phyloP scores from a whole-genome alignment of 352 stramenopile genomes.

The Globisporangium canariense region DNA sequence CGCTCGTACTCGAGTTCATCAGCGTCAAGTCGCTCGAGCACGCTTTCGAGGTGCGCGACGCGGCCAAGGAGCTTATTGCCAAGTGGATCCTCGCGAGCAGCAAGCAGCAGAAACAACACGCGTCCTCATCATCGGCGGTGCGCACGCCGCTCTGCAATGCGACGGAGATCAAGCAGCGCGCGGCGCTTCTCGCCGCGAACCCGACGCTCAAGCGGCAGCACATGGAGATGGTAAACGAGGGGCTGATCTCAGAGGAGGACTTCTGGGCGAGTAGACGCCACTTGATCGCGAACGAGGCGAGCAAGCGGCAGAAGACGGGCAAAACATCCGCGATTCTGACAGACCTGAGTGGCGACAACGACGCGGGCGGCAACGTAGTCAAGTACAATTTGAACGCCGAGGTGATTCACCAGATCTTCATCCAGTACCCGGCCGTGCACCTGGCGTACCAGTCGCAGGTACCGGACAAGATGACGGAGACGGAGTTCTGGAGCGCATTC shows the following conservation, averaged over 20 bases:
- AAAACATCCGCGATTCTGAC: conserved; percentile 85
- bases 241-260: conserved; percentile 81
- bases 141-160: conserved; percentile 52
- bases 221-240: conserved; percentile 86
- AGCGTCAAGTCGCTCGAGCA: conserved; percentile 46
- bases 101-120: conserved; percentile 19
- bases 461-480: conserved; percentile 87
- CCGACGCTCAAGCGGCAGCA: conserved; percentile 81
- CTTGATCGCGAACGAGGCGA: conserved; percentile 79
- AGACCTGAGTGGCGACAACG: conserved; percentile 71
- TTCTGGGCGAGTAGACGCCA: conserved; percentile 84
- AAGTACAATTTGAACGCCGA: conserved; percentile 90
- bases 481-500: conserved; percentile 85
- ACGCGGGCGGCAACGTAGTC: conserved; percentile 68
- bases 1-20: conserved; percentile 72
- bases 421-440: conserved; percentile 86
- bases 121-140: neutral
- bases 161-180: conserved; percentile 82
- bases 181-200: conserved; percentile 66
- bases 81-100: conserved; percentile 44
- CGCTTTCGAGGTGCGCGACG: conserved; percentile 65
- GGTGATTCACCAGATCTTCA: conserved; percentile 89
- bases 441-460: conserved; percentile 82
- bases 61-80: conserved; percentile 68
- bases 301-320: conserved; percentile 81